phyloP scores from a whole-genome alignment of 306 rosid genomes.

The Dicorynia guianensis region DNA sequence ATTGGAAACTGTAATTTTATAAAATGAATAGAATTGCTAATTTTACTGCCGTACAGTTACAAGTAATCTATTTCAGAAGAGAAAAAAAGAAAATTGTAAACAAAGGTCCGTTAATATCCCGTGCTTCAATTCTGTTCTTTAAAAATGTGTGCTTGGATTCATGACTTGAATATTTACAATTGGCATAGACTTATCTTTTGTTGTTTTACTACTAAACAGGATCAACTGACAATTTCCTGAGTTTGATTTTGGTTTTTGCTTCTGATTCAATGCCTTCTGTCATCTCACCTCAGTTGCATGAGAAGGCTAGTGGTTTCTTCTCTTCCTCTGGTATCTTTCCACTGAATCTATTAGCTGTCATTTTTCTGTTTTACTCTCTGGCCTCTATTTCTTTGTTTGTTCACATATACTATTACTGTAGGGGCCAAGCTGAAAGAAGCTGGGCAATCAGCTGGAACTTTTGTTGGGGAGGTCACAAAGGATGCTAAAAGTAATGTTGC shows the following conservation, averaged over 20 bases:
- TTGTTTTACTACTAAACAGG: conserved; percentile 46
- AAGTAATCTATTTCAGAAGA: no score
- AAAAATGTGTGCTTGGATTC: conserved; percentile 5
- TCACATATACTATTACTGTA: conserved; percentile 45
- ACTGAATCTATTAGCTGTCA: background rate
- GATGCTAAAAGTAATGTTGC: conserved; percentile 86
- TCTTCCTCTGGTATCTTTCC: conserved; percentile 77
- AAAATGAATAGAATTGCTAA: background rate
- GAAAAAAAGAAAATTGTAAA: no score
- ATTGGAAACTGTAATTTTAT: background rate
- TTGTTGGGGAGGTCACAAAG: conserved; percentile 88
- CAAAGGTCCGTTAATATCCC: no score
- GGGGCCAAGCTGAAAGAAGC: conserved; percentile 93
- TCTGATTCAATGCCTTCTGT: conserved; percentile 78
- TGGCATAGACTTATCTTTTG: conserved; percentile 16
- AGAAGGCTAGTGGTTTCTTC: conserved; percentile 86
- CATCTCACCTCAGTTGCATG: conserved; percentile 83
- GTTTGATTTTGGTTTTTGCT: conserved; percentile 46
- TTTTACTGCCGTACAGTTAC: background rate
- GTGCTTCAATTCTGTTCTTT: background rate
- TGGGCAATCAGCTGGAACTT: conserved; percentile 85
- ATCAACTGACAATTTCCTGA: conserved; percentile 35
- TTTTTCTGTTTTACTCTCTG: conserved; percentile 18
- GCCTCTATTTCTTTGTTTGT: conserved; percentile 27
- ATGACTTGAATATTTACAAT: conserved; percentile 22